These are phyloP conservation scores for Globisporangium polare DNA, from an alignment of 352 stramenopile genomes.

Conservation along the genomic window DNA sequence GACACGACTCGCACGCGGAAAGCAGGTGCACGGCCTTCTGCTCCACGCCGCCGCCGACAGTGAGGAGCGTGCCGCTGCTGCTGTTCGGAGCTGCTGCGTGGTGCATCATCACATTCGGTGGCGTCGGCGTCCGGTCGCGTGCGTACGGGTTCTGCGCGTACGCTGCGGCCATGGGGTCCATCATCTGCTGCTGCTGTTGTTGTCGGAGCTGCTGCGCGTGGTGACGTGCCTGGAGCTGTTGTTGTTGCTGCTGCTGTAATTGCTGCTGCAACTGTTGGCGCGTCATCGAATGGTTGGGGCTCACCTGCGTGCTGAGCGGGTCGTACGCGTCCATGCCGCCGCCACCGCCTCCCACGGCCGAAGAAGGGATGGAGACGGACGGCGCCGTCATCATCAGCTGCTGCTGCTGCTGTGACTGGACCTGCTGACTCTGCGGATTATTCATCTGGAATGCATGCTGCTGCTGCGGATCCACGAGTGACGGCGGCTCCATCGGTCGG, in stretches of 20 bases:
- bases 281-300: conserved; percentile 2
- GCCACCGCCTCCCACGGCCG: neutral
- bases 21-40: conserved; percentile 61
- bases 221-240: neutral
- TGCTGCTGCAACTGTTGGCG: conserved; percentile 17
- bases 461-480: conserved; percentile 11
- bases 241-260: conserved; percentile 15
- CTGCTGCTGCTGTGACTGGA: neutral
- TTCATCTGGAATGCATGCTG: conserved; percentile 14
- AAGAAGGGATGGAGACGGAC: neutral
- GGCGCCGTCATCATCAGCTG: neutral
- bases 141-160: conserved; percentile 13
- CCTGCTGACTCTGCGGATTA: neutral
- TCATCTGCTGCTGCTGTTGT: conserved; percentile 12
- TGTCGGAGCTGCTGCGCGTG: conserved; percentile 18
- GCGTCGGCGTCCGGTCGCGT: conserved; percentile 16
- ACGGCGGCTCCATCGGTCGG: conserved; percentile 10
- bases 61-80: neutral
- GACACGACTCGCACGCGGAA: conserved; percentile 67
- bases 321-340: conserved; percentile 12
- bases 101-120: conserved; percentile 15
- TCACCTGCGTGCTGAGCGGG: neutral
- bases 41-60: conserved; percentile 7
- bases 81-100: neutral
- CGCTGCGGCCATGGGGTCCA: conserved; percentile 15